Percentiles rank a stretch among this genome's conserved stretches.
Conservation (phyloP, 129 eudicot genomes). For the Calendula officinalis region DNA sequence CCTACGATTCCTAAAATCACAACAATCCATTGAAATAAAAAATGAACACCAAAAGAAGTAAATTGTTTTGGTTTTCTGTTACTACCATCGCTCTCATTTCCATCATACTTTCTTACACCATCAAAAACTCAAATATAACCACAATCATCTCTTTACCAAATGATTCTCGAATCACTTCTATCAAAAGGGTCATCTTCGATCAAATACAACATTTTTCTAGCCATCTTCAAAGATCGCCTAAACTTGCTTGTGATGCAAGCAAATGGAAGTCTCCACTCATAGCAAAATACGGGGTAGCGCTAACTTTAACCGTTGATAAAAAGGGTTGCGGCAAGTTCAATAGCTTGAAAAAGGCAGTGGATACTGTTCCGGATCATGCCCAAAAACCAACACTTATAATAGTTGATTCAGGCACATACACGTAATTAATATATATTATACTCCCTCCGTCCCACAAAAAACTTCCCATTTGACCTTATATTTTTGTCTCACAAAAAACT, state of each 20-base stretch:
- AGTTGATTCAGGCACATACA: conserved; percentile 71
- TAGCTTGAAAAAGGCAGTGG: conserved; percentile 73
- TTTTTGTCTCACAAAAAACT: no score
- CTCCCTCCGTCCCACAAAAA: no score
- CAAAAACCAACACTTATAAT: conserved; percentile 52
- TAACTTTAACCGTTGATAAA: conserved; percentile 50
- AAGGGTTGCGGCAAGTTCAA: conserved; percentile 74
- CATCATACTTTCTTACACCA: conserved; percentile 34
- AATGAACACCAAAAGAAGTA: conserved; percentile 46
- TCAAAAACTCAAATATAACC: conserved; percentile 23
- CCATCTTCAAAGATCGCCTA: conserved; percentile 16
- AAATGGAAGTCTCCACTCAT: conserved; percentile 63
- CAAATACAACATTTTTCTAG: not conserved
- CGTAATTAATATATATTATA: conserved; percentile 26
- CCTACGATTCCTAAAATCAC: conserved; percentile 22
- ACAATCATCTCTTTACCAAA: not conserved
- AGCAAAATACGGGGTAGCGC: conserved; percentile 44
- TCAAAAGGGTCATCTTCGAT: conserved; percentile 17
- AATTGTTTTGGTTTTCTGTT: conserved; percentile 54
- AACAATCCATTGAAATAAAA: conserved; percentile 22
- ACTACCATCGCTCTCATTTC: conserved; percentile 51
- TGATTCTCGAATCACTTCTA: conserved; percentile 17
- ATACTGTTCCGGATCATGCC: conserved; percentile 56
- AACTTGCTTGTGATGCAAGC: conserved; percentile 33
- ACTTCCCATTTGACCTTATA: no score